These are phyloP conservation scores for Silene latifolia DNA, from an alignment of 148 eudicot genomes.

Conservation along the genomic window DNA sequence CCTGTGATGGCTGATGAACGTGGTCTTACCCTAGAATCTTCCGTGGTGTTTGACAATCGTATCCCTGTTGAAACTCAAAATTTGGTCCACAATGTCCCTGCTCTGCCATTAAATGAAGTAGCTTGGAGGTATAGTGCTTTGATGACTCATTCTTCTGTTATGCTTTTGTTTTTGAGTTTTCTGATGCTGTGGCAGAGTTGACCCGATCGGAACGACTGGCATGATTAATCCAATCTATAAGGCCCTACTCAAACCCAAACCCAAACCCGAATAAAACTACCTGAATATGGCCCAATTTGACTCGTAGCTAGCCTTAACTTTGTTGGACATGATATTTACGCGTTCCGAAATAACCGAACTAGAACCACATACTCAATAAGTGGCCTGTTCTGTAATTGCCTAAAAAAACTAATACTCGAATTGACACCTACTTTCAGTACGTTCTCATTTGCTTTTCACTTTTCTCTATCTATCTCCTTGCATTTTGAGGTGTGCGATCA, in stretches of 20 bases:
- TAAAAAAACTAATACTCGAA: no score
- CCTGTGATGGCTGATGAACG: slow-evolving; percentile 3
- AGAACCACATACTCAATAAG: no score
- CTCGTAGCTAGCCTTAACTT: background rate
- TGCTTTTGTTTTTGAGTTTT: background rate
- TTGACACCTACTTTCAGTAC: no score
- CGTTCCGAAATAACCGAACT: background rate
- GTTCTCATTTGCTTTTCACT: no score
- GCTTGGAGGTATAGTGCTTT: slow-evolving; percentile 30
- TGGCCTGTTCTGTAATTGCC: no score
- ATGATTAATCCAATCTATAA: background rate
- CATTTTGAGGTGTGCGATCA: no score
- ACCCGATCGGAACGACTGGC: background rate
- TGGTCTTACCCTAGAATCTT: background rate
- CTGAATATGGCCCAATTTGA: background rate
- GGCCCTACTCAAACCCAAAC: background rate
- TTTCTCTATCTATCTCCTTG: no score
- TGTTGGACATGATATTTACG: background rate
- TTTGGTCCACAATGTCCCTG: slow-evolving; percentile 4
- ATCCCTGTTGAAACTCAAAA: background rate
- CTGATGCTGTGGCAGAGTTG: background rate
- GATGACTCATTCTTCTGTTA: background rate
- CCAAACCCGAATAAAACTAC: background rate
- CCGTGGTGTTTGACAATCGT: slow-evolving; percentile 4
- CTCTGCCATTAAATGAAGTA: slow-evolving; percentile 24